Base-by-base conservation (phyloP, 2,329 filamentous ascomycete genomes). In the Fusarium scirpi region DNA sequence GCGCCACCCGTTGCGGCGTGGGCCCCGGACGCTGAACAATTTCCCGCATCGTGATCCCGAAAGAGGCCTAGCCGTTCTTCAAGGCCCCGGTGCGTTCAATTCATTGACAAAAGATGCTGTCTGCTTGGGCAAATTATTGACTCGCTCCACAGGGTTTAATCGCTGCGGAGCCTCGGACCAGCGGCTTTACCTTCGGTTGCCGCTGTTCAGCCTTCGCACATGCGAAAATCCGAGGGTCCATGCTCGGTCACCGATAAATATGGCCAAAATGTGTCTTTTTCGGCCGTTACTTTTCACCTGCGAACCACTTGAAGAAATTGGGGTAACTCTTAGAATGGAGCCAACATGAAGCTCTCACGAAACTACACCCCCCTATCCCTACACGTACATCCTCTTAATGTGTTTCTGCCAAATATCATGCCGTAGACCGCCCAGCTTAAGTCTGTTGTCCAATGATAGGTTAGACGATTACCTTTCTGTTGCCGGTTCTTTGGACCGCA, bases 161-260 rank as follows among this genome's bases (percentile, higher is more conserved):
- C 48, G 45, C 32, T 44, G 59, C 44, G 53, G 45, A 57, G 53
- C 66, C 67, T 76, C 74, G 74, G 74, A 62, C 70, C 65, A 76
- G 57, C 74, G 74, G 74, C 71, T 74, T 76, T 76, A 61, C 57
- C 62, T 70, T 76, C 74, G 74, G 74, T 75, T 73, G 72, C 74
- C 74, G 71, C 29, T 25, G 13, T 34, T 46, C 64, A 46, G 34
- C 61, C 51, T 67, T 76, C 74, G 71, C 69, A 70, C 45, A 60
- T 73, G 65, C 74, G 74, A 73, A 61, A 27, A 53, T 61, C 66
- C 71, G 70, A 74, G 67, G 53, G 25, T 62, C 52, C 34, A 47
- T 59, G 53, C 74, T 76, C 74, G 74, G 74, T 76, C 61, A 44
- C 74, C 74, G 74, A 76, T 51, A n/a, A 44, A n/a, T 60, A 47